A percentile compares a stretch with the other conserved stretches of the same genome.
phyloP scores from a whole-genome alignment of 2,329 filamentous ascomycete species.

The Lomentospora prolificans region DNA sequence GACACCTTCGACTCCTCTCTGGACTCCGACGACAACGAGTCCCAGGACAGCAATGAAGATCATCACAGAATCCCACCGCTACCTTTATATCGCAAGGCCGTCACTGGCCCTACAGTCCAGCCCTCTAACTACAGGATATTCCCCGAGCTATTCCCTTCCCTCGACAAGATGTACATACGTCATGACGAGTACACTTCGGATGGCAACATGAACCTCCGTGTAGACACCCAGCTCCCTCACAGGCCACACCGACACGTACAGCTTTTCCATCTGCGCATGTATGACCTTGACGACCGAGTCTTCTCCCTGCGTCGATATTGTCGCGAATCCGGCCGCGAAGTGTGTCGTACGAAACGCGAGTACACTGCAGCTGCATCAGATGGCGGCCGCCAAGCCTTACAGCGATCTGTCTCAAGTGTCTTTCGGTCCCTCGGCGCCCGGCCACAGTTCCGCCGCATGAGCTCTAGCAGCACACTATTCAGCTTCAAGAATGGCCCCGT shows the following conservation, averaged over 20 bases:
- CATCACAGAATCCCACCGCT: conserved; percentile 37
- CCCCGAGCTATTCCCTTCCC: conserved; percentile 75
- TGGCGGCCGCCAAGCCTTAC: conserved; percentile 1
- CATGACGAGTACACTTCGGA: conserved; percentile 87
- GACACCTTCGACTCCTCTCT: conserved; percentile 74
- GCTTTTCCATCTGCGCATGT: conserved; percentile 92
- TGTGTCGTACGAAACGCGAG: conserved; percentile 74
- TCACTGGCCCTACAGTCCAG: conserved; percentile 4
- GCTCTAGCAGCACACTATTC: conserved; percentile 7
- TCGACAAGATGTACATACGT: conserved; percentile 68
- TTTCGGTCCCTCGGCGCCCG: conserved; percentile 7
- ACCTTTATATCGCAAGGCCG: conserved; percentile 35
- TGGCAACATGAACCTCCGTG: conserved; percentile 91
- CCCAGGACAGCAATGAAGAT: conserved; percentile 22
- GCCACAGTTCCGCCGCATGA: conserved; percentile 2
- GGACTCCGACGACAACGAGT: conserved; percentile 34
- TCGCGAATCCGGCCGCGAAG: conserved; percentile 83
- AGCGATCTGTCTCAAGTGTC: conserved; percentile 10
- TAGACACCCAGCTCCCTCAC: conserved; percentile 52
- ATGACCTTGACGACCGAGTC: conserved; percentile 75
- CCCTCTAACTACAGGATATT: conserved; percentile 25
- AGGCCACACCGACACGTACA: conserved; percentile 41
- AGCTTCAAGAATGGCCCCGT: conserved; percentile 5
- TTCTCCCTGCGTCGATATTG: conserved; percentile 90
- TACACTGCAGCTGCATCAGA: conserved; percentile 33